These are phyloP conservation scores for Dictyostelium firmibasis DNA, from an alignment of 78 protist species.

Conservation along the genomic window DNA sequence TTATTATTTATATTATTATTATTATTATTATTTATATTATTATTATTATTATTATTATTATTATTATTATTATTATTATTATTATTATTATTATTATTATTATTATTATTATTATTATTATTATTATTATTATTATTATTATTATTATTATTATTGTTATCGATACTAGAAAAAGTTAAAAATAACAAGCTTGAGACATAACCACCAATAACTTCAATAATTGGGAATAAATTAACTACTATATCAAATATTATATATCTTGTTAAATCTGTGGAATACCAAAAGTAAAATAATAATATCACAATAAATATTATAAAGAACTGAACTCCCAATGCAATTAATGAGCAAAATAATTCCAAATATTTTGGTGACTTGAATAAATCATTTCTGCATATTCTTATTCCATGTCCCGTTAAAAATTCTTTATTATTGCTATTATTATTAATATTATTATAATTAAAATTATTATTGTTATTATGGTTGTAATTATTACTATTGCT, in stretches of 20 bases:
- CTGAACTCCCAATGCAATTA: neutral
- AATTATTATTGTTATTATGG: neutral
- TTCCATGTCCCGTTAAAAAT: neutral
- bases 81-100: neutral
- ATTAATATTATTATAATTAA: neutral
- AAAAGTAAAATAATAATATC: neutral
- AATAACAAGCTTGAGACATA: neutral
- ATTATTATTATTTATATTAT: neutral
- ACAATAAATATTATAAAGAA: neutral
- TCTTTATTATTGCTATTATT: neutral
- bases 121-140: neutral
- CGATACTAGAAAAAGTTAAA: neutral
- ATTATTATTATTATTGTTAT: neutral
- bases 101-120: neutral
- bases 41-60: neutral
- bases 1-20: neutral
- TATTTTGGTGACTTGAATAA: neutral
- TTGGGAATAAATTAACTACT: neutral
- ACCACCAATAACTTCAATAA: neutral
- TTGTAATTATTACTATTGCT: neutral
- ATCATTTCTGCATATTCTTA: neutral
- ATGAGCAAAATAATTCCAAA: neutral
- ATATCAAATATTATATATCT: neutral
- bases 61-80: neutral
- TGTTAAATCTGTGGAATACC: neutral